Conservation (phyloP, 2,329 filamentous ascomycete genomes). For the Pyrenophora seminiperda region DNA sequence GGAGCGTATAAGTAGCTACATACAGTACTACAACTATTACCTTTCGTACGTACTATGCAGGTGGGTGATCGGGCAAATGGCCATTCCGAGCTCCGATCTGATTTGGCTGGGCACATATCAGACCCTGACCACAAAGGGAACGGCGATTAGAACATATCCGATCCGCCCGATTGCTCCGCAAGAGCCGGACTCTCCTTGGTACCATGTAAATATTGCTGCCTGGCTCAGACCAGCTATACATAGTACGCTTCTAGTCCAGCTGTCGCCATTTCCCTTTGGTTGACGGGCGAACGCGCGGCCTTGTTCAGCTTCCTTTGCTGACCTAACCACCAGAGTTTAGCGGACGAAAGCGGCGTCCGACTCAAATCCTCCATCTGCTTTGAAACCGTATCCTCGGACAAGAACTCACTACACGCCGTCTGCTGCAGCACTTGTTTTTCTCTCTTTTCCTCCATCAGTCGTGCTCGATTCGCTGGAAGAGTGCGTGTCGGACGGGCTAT, state of each 20-base stretch:
- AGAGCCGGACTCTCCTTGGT: neutral
- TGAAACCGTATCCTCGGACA: conserved; percentile 8
- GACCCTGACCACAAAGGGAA: conserved; percentile 9
- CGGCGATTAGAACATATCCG: conserved; percentile 5
- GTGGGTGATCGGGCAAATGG: too few species aligned
- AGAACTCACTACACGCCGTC: conserved; percentile 12
- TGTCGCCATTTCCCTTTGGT: conserved; percentile 9
- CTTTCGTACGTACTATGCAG: too few species aligned
- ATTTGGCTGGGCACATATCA: conserved; percentile 12
- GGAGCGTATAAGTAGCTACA: neutral
- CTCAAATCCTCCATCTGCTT: conserved; percentile 7
- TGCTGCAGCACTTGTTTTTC: neutral
- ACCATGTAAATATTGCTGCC: conserved; percentile 19
- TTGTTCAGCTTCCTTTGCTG: conserved; percentile 20
- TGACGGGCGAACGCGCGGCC: conserved; percentile 3
- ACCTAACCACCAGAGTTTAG: conserved; percentile 16
- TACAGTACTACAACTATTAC: too few species aligned
- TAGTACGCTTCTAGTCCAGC: conserved; percentile 5
- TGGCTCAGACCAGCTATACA: conserved; percentile 19
- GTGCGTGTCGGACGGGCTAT: conserved; percentile 5
- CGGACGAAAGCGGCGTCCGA: conserved; percentile 23
- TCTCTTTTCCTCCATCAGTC: conserved; percentile 1
- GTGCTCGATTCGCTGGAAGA: neutral
- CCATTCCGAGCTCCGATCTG: too few species aligned
- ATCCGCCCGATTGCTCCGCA: neutral